Percentiles rank a stretch among this genome's conserved stretches.
These are phyloP conservation scores for Thuidium tamariscinum DNA, from an alignment of 225 moss, liverwort and hornwort genomes.

Conservation along the genomic window DNA sequence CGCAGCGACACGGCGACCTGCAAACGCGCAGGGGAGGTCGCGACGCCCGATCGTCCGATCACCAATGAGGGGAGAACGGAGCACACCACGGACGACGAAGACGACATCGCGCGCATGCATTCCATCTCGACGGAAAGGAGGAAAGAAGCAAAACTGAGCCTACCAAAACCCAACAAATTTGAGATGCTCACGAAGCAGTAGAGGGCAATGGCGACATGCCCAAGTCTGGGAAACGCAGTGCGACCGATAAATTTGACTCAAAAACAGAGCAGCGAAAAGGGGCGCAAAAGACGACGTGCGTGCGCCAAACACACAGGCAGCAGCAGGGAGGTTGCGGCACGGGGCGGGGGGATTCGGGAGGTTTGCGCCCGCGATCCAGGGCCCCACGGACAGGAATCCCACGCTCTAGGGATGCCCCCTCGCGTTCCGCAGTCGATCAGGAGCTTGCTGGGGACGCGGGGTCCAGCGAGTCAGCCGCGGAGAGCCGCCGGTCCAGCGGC, in stretches of 20 bases:
- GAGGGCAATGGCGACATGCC: neutral
- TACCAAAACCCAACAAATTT: neutral
- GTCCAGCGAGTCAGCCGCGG: too few species aligned
- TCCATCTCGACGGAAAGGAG: neutral
- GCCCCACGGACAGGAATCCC: neutral
- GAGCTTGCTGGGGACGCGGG: too few species aligned
- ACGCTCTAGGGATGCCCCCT: neutral
- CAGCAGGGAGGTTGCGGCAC: neutral
- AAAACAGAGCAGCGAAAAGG: neutral
- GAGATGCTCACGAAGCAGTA: neutral
- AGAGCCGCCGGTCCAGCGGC: neutral
- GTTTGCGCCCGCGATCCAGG: neutral
- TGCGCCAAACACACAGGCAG: neutral
- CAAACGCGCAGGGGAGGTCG: neutral
- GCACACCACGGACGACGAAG: neutral
- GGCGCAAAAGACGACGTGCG: neutral
- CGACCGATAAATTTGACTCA: neutral
- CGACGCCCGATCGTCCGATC: neutral
- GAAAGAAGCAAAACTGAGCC: neutral
- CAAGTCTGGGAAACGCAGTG: neutral
- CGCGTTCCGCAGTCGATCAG: neutral
- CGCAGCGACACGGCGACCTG: neutral
- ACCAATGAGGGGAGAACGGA: neutral
- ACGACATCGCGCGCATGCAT: conserved; percentile 27
- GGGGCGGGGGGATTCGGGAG: neutral